phyloP scores from a whole-genome alignment of 495 filamentous ascomycete species.

The Xylaria longipes region DNA sequence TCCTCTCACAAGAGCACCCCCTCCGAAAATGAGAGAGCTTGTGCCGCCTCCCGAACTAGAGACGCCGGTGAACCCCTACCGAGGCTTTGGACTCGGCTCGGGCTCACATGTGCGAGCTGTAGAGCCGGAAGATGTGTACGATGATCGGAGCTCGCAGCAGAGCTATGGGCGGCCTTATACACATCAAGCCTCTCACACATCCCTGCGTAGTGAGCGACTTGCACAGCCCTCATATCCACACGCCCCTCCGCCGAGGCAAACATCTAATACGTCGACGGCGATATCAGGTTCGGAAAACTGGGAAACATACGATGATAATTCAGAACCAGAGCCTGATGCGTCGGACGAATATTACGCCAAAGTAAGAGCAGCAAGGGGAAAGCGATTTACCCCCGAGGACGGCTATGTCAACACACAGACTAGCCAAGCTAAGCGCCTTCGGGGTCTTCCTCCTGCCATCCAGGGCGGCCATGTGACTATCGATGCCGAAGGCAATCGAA shows the following conservation, averaged over 20 bases:
- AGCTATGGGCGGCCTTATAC: slow-evolving; percentile 30
- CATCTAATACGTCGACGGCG: slow-evolving; percentile 70
- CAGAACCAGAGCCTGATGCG: slow-evolving; percentile 74
- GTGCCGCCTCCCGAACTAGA: slow-evolving; percentile 67
- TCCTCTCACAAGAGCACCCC: slow-evolving; percentile 67
- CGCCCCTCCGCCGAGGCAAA: slow-evolving; percentile 60
- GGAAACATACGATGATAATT: slow-evolving; percentile 87
- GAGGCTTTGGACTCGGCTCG: slow-evolving; percentile 70
- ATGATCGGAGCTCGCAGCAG: slow-evolving; percentile 58
- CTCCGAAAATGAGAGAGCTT: slow-evolving; percentile 89
- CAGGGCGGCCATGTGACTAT: slow-evolving; percentile 44
- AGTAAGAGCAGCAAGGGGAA: slow-evolving; percentile 63
- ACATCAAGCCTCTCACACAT: slow-evolving; percentile 43
- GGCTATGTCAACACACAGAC: slow-evolving; percentile 56
- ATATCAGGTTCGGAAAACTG: slow-evolving; percentile 87
- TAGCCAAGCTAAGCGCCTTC: slow-evolving; percentile 43
- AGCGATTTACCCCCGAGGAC: slow-evolving; percentile 60
- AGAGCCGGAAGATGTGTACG: slow-evolving; percentile 83
- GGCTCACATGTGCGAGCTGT: slow-evolving; percentile 76
- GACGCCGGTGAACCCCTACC: slow-evolving; percentile 66
- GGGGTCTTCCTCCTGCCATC: slow-evolving; percentile 45
- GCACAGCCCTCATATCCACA: slow-evolving; percentile 43
- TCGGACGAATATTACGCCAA: slow-evolving; percentile 80
- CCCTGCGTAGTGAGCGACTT: slow-evolving; percentile 48
- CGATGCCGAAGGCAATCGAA: slow-evolving; percentile 57